These are phyloP conservation scores for Saccharomycopsis amapae DNA, from an alignment of 805 yeast species.

Conservation along the genomic window DNA sequence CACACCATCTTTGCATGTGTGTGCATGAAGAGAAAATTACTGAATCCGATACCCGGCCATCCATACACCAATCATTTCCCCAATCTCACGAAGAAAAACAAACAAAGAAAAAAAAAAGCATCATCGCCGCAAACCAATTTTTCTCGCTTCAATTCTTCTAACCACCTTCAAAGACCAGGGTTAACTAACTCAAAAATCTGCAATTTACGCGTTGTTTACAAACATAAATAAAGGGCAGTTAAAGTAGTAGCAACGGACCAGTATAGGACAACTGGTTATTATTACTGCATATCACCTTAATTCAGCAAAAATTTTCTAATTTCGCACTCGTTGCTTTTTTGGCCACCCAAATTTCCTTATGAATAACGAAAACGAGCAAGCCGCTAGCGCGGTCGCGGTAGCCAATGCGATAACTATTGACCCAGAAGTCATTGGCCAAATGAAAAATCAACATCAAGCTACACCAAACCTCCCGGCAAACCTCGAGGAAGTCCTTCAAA, in stretches of 20 bases:
- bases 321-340: too few relatives aligned
- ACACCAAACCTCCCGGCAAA: background rate
- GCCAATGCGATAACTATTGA: conserved; percentile 14
- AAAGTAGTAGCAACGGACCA: too few relatives aligned
- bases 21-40: too few relatives aligned
- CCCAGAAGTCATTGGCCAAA: conserved; percentile 17
- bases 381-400: conserved; percentile 7
- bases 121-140: background rate
- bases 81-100: background rate
- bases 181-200: background rate
- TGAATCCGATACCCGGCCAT: too few relatives aligned
- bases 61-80: too few relatives aligned
- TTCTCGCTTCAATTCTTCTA: background rate
- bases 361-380: conserved; percentile 5
- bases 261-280: too few relatives aligned
- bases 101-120: background rate
- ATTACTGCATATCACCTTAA: too few relatives aligned
- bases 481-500: conserved; percentile 8
- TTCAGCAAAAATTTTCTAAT: too few relatives aligned
- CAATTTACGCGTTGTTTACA: too few relatives aligned
- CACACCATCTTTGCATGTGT: too few relatives aligned
- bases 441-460: background rate
- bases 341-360: too few relatives aligned
- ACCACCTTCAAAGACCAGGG: background rate
- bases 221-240: too few relatives aligned